phyloP scores from a whole-genome alignment of 177 flowering plant species.

The Vitis hybrid region DNA sequence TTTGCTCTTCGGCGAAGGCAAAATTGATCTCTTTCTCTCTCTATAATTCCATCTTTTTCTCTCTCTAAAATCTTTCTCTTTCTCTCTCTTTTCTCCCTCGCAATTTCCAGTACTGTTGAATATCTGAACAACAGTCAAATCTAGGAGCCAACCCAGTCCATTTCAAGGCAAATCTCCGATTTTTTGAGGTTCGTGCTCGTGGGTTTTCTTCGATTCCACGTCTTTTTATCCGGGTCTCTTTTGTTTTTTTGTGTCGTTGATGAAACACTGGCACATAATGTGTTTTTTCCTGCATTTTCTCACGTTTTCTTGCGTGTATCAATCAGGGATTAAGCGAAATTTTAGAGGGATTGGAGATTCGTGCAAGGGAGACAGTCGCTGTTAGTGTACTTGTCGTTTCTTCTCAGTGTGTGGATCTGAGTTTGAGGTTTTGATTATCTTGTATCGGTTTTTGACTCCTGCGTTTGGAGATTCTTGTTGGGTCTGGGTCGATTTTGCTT shows the following conservation, averaged over 20 bases:
- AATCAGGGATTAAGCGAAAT: background rate
- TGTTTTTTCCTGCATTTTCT: background rate
- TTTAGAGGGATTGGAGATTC: background rate
- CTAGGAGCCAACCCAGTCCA: too few species aligned
- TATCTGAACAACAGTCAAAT: too few species aligned
- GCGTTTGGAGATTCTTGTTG: constrained; percentile 1
- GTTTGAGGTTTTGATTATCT: constrained; percentile 8
- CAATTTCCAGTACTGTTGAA: background rate
- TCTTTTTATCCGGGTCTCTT: background rate
- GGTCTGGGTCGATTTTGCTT: constrained; percentile 7
- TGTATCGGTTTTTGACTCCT: constrained; percentile 12
- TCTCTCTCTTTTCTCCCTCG: background rate
- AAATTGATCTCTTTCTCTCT: too few species aligned
- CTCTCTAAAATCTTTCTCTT: background rate
- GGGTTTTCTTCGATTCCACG: background rate
- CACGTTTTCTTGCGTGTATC: background rate
- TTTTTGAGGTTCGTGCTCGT: background rate
- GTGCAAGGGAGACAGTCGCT: constrained; percentile 2
- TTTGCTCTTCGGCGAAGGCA: too few species aligned
- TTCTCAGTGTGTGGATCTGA: constrained; percentile 12
- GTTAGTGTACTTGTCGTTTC: constrained; percentile 3
- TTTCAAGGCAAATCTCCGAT: too few species aligned
- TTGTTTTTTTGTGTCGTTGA: background rate
- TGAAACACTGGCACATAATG: background rate
- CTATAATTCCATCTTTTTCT: background rate